phyloP scores from a whole-genome alignment of 2,329 filamentous ascomycete genomes.

The Parafenestella ontariensis region DNA sequence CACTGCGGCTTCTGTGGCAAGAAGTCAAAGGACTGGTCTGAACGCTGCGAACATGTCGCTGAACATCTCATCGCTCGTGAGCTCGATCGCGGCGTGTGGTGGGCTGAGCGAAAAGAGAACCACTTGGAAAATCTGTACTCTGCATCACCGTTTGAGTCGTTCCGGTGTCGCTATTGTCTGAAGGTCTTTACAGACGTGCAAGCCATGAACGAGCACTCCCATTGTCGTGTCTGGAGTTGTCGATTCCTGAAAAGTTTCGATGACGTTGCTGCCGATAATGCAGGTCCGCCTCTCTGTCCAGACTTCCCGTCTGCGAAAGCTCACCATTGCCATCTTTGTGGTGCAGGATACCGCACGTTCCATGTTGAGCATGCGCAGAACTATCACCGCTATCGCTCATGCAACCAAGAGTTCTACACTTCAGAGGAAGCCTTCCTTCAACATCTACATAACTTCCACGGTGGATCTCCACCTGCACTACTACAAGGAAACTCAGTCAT shows the following conservation, averaged over 20 bases:
- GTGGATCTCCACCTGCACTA: conserved; percentile 34
- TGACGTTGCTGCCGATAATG: conserved; percentile 42
- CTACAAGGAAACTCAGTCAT: conserved; percentile 36
- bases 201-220: conserved; percentile 42
- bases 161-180: conserved; percentile 44
- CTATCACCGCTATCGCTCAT: conserved; percentile 43
- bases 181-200: conserved; percentile 41
- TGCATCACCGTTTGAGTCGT: conserved; percentile 37
- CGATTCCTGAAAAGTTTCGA: conserved; percentile 44
- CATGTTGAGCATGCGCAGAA: conserved; percentile 44
- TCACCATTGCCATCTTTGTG: conserved; percentile 46
- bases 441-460: conserved; percentile 44
- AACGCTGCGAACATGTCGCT: conserved; percentile 42
- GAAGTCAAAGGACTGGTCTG: conserved; percentile 39
- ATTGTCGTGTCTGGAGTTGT: conserved; percentile 47
- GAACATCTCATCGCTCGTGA: conserved; percentile 41
- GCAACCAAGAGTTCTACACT: conserved; percentile 43
- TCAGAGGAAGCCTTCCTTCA: conserved; percentile 44
- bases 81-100: conserved; percentile 40
- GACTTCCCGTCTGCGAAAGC: conserved; percentile 45
- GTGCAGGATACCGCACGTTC: conserved; percentile 40
- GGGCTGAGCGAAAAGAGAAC: conserved; percentile 40
- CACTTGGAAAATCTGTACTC: conserved; percentile 43
- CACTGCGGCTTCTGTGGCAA: conserved; percentile 47
- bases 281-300: conserved; percentile 39